Percentiles rank a stretch among this genome's conserved stretches.
phyloP scores from a whole-genome alignment of 2,329 filamentous ascomycete genomes.

The Hymenoscyphus fructigenus region DNA sequence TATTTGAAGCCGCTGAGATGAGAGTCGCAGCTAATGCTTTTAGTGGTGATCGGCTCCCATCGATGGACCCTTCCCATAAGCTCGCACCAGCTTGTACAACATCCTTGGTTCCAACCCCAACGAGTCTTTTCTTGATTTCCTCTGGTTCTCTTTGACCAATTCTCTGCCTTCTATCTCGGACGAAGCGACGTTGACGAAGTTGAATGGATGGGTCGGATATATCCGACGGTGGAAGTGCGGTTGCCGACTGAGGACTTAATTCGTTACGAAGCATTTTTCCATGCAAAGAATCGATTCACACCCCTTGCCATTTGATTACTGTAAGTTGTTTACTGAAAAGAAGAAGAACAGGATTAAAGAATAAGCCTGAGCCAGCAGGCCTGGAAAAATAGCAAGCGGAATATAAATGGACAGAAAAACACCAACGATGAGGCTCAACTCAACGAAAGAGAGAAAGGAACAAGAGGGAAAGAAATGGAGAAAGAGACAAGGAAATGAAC shows the following conservation, averaged over 20 bases:
- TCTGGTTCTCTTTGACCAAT: no score
- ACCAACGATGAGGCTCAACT: not conserved
- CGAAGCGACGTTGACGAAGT: not conserved
- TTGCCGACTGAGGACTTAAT: not conserved
- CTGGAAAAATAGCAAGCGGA: not conserved
- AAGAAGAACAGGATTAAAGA: not conserved
- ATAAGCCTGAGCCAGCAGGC: not conserved
- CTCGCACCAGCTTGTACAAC: no score
- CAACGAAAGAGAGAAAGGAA: not conserved
- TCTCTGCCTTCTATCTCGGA: not conserved
- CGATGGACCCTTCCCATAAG: no score
- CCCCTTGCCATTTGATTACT: constrained; percentile 1
- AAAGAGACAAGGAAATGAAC: not conserved
- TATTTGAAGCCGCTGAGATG: no score
- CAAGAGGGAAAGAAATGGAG: not conserved
- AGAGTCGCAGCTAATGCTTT: no score
- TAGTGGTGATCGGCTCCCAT: no score
- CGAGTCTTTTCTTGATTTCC: not conserved
- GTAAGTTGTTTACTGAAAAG: not conserved
- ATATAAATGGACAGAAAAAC: not conserved
- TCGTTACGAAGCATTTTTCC: constrained; percentile 1
- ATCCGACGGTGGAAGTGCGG: not conserved
- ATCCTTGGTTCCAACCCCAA: not conserved
- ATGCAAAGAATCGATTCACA: not conserved
- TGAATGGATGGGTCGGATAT: not conserved